Conservation (phyloP, 75 land plant genomes). For the Ceratopteris richardii region DNA sequence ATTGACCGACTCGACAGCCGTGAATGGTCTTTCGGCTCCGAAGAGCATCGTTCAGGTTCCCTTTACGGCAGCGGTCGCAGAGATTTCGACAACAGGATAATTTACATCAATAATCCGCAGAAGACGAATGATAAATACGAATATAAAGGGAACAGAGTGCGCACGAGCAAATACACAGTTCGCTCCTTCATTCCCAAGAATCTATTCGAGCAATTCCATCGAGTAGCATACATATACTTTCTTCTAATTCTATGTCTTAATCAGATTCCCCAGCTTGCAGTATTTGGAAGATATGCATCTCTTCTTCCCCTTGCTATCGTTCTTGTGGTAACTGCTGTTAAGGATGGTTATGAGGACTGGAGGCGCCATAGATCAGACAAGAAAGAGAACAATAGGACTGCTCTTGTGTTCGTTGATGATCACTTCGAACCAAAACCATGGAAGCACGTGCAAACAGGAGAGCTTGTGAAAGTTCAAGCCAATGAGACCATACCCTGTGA, state of each 20-base stretch:
- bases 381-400: slow-evolving; percentile 14
- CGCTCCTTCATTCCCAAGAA: slow-evolving; percentile 13
- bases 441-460: slow-evolving; percentile 11
- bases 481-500: slow-evolving; percentile 17
- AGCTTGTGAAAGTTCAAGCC: slow-evolving; percentile 9
- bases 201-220: slow-evolving; percentile 16
- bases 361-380: slow-evolving; percentile 10
- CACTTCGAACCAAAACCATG: slow-evolving; percentile 6
- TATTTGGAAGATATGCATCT: slow-evolving; percentile 13
- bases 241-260: slow-evolving; percentile 8
- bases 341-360: slow-evolving; percentile 22
- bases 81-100: background rate
- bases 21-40: background rate
- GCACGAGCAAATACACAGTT: slow-evolving; percentile 10
- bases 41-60: background rate
- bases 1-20: background rate
- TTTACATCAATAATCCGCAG: slow-evolving; percentile 9
- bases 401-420: slow-evolving; percentile 4
- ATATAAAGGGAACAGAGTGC: slow-evolving; percentile 8
- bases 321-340: slow-evolving; percentile 9
- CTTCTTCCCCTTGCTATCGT: slow-evolving; percentile 12
- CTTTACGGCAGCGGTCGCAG: background rate
- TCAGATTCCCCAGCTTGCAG: slow-evolving; percentile 20
- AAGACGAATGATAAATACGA: slow-evolving; percentile 8
- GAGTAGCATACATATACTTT: slow-evolving; percentile 14